Percentiles rank a stretch among this genome's conserved stretches.
Evolutionary conservation across 257 asterid species (phyloP).

Genomic region (Fraxinus pennsylvanica): DNA sequence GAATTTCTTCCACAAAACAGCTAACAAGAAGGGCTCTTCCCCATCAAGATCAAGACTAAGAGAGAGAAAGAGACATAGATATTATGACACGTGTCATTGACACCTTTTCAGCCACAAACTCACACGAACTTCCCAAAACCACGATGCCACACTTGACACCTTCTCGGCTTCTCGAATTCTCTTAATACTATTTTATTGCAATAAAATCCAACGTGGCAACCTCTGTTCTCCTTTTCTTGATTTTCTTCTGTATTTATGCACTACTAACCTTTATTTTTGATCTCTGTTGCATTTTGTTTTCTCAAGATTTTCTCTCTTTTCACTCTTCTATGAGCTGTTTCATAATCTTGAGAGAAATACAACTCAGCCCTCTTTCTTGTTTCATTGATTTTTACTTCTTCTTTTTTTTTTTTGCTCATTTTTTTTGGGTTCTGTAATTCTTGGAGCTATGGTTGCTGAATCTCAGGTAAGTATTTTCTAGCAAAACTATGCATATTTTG

Average conservation of each 20-base stretch:
- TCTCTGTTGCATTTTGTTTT: slow-evolving; percentile 21
- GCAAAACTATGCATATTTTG: neutral
- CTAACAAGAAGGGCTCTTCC: slow-evolving; percentile 19
- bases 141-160: slow-evolving; percentile 22
- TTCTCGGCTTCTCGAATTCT: slow-evolving; percentile 44
- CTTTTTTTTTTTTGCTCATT: neutral
- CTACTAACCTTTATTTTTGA: slow-evolving; percentile 11
- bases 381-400: slow-evolving; percentile 18
- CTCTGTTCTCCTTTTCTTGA: slow-evolving; percentile 20
- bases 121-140: slow-evolving; percentile 22
- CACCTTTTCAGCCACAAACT: slow-evolving; percentile 65
- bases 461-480: slow-evolving; percentile 48
- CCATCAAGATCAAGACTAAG: slow-evolving; percentile 20
- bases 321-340: slow-evolving; percentile 19
- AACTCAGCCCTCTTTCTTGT: slow-evolving; percentile 15
- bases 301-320: neutral
- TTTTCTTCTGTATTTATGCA: slow-evolving; percentile 30
- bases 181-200: slow-evolving; percentile 33
- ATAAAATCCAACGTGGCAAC: slow-evolving; percentile 47
- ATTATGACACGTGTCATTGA: slow-evolving; percentile 50
- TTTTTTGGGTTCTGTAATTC: neutral
- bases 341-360: slow-evolving; percentile 6
- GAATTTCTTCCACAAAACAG: slow-evolving; percentile 39
- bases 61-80: slow-evolving; percentile 6
- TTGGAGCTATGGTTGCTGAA: slow-evolving; percentile 59